These are phyloP conservation scores for Aegilops bicornis DNA, from an alignment of 176 grass and related monocot species.

Conservation along the genomic window DNA sequence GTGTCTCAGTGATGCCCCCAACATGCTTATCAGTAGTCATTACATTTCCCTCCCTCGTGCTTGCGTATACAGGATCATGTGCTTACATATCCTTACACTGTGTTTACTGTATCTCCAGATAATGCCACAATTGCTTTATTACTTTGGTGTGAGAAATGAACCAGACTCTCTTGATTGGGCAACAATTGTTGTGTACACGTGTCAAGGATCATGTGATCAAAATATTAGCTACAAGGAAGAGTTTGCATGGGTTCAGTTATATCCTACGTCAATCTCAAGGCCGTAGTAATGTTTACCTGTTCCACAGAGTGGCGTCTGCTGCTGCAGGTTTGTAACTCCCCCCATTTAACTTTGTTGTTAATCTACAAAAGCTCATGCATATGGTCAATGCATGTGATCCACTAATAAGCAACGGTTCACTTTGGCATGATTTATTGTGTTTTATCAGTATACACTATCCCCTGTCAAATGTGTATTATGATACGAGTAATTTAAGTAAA, in stretches of 20 bases:
- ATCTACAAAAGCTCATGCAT: neutral
- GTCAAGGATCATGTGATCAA: slow-evolving; percentile 68
- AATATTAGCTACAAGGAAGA: slow-evolving; percentile 78
- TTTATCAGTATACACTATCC: neutral
- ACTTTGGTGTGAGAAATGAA: slow-evolving; percentile 73
- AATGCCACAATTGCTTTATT: slow-evolving; percentile 94
- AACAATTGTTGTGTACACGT: slow-evolving; percentile 79
- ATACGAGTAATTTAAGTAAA: neutral
- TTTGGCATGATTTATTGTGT: neutral
- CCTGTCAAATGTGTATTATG: neutral
- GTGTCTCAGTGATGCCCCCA: neutral
- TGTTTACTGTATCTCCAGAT: slow-evolving; percentile 60
- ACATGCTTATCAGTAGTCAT: neutral
- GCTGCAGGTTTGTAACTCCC: slow-evolving; percentile 36
- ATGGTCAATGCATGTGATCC: neutral
- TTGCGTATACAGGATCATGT: neutral
- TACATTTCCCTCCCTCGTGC: neutral
- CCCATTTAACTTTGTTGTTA: neutral
- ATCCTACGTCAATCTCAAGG: slow-evolving; percentile 43
- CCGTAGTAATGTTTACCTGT: slow-evolving; percentile 21
- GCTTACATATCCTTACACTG: slow-evolving; percentile 9
- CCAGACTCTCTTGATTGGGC: slow-evolving; percentile 91
- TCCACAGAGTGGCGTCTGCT: neutral
- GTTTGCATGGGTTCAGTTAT: slow-evolving; percentile 88
- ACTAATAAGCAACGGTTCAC: neutral